A percentile compares a stretch with the other conserved stretches of the same genome.
These are phyloP conservation scores for Rhizophora mangle DNA, from an alignment of 345 rosid genomes.

Conservation along the genomic window DNA sequence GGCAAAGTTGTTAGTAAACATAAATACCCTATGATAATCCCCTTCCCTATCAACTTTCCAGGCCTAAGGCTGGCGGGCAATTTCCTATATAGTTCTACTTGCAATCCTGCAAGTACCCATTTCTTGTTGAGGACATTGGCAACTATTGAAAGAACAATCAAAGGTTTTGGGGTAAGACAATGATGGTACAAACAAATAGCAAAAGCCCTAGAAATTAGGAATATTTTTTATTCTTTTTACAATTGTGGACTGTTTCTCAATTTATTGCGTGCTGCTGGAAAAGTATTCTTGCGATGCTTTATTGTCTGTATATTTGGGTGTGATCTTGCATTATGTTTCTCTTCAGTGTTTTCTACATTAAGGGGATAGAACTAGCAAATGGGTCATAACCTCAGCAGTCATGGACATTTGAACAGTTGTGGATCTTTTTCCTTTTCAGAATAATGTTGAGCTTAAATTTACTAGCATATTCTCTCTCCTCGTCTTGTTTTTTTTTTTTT, in stretches of 20 bases:
- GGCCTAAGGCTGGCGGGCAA: constrained; percentile 16
- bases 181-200: constrained; percentile 18
- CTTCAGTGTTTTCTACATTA: neutral
- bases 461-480: constrained; percentile 10
- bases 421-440: constrained; percentile 19
- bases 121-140: constrained; percentile 19
- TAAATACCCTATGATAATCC: constrained; percentile 9
- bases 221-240: no score
- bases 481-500: constrained; percentile 19
- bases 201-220: neutral
- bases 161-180: constrained; percentile 19
- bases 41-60: constrained; percentile 9
- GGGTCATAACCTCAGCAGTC: constrained; percentile 16
- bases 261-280: no score
- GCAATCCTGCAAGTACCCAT: constrained; percentile 13
- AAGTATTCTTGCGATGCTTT: neutral
- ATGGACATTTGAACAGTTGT: constrained; percentile 27
- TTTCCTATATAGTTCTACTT: neutral
- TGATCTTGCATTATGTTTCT: constrained; percentile 9
- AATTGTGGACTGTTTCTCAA: no score
- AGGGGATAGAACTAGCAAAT: neutral
- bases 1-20: constrained; percentile 14
- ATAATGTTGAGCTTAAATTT: constrained; percentile 6
- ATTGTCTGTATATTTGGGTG: neutral
- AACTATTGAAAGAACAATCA: constrained; percentile 20